These are phyloP conservation scores for Mikania micrantha DNA, from an alignment of 129 eudicot species.

Conservation along the genomic window DNA sequence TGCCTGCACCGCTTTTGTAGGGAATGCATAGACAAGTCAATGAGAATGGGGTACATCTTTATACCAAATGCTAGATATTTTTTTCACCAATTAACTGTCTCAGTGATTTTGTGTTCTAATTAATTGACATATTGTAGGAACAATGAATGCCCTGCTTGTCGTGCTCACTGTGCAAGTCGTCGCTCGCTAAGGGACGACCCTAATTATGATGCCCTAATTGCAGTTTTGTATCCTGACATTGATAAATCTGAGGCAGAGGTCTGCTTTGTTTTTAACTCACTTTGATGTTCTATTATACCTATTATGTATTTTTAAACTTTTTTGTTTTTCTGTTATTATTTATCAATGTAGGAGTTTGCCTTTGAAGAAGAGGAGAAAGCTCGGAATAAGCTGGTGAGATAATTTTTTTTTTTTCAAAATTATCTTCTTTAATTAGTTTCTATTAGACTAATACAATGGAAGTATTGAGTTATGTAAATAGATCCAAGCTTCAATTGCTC, in stretches of 20 bases:
- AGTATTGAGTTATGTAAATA: conserved; percentile 21
- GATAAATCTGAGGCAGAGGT: conserved; percentile 66
- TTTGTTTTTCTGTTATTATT: background rate
- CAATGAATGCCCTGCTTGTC: conserved; percentile 73
- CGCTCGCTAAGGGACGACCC: conserved; percentile 71
- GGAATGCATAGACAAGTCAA: conserved; percentile 19
- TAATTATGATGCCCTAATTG: conserved; percentile 41
- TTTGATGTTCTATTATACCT: background rate
- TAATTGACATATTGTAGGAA: conserved; percentile 46
- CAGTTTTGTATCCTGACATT: conserved; percentile 39
- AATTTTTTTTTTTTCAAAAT: too few species aligned
- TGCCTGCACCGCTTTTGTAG: too few species aligned
- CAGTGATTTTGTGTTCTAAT: too few species aligned
- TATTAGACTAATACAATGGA: too few species aligned
- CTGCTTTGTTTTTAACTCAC: background rate
- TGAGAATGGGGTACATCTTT: conserved; percentile 96
- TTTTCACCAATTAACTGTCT: too few species aligned
- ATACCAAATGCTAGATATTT: too few species aligned
- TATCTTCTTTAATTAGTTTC: too few species aligned
- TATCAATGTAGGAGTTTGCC: conserved; percentile 63
- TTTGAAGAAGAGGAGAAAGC: conserved; percentile 85
- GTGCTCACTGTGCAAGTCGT: conserved; percentile 68
- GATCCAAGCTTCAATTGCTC: conserved; percentile 91
- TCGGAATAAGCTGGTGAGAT: conserved; percentile 79
- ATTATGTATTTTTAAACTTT: too few species aligned